Percentiles rank a stretch among this genome's conserved stretches.
These are phyloP conservation scores for Thalassiosira profunda DNA, from an alignment of 108 stramenopile genomes.

Conservation along the genomic window DNA sequence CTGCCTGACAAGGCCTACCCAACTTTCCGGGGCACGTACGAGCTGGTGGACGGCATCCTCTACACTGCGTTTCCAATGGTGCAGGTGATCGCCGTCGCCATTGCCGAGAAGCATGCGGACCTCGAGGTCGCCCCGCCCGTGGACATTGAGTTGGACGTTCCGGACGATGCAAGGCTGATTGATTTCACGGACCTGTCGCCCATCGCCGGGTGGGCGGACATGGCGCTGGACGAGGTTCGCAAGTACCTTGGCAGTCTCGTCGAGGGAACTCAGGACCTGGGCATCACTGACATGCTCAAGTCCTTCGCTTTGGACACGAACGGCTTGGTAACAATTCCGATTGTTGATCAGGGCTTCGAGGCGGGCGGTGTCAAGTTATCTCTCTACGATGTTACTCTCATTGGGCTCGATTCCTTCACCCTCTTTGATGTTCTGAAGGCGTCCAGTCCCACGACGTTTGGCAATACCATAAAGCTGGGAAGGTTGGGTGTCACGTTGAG, in stretches of 20 bases:
- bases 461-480: conserved; percentile 49
- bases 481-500: conserved; percentile 42
- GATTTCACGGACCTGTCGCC: conserved; percentile 58
- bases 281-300: conserved; percentile 50
- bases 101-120: conserved; percentile 39
- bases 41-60: conserved; percentile 38
- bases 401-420: conserved; percentile 64
- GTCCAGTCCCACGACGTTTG: conserved; percentile 51
- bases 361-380: conserved; percentile 41
- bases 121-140: conserved; percentile 5
- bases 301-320: conserved; percentile 47
- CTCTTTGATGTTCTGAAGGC: conserved; percentile 46
- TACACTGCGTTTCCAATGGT: conserved; percentile 33
- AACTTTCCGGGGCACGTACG: conserved; percentile 22
- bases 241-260: conserved; percentile 44
- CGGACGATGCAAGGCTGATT: conserved; percentile 42
- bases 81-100: conserved; percentile 35
- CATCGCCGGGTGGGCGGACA: conserved; percentile 55
- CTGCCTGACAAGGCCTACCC: not conserved
- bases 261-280: conserved; percentile 32
- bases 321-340: conserved; percentile 44
- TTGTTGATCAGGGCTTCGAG: conserved; percentile 50
- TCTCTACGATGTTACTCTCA: conserved; percentile 47
- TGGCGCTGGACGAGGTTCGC: conserved; percentile 38
- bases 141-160: conserved; percentile 28